Conservation (phyloP, 164 flowering plant genomes). For the Vitis riparia region DNA sequence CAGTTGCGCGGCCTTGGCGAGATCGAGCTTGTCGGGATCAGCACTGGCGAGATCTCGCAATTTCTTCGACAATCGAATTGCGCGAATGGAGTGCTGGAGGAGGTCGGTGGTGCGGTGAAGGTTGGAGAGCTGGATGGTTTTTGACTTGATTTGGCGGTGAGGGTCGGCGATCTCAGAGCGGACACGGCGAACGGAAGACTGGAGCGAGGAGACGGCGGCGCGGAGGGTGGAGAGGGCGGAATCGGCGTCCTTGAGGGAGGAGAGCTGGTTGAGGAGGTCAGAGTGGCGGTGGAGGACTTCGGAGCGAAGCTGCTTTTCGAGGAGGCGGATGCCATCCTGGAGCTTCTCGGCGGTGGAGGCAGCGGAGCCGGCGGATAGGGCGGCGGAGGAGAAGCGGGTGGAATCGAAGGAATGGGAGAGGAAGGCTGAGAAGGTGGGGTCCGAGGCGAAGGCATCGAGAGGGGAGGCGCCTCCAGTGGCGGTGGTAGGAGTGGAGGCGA, state of each 20-base stretch:
- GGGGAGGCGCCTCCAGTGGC: constrained; percentile 30
- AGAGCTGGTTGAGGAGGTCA: constrained; percentile 71
- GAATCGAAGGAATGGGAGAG: constrained; percentile 82
- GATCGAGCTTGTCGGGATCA: constrained; percentile 60
- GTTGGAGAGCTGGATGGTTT: constrained; percentile 67
- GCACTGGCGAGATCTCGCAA: constrained; percentile 53
- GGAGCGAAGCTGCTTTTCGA: constrained; percentile 78
- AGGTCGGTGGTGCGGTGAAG: constrained; percentile 59
- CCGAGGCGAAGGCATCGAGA: constrained; percentile 67
- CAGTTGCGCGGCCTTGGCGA: constrained; percentile 85
- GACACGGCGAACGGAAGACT: constrained; percentile 66
- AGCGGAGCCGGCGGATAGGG: constrained; percentile 90
- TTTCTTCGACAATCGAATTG: constrained; percentile 61
- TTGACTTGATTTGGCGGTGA: constrained; percentile 41
- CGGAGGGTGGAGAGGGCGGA: constrained; percentile 74
- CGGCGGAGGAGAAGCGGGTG: constrained; percentile 84
- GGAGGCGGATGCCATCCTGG: constrained; percentile 75
- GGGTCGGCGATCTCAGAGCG: constrained; percentile 92
- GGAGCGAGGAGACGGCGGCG: constrained; percentile 69
- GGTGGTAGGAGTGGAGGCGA: constrained; percentile 27
- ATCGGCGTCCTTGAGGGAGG: constrained; percentile 72
- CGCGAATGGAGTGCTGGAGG: constrained; percentile 61
- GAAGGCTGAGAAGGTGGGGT: constrained; percentile 84
- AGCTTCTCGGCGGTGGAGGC: constrained; percentile 90
- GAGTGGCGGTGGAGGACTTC: constrained; percentile 77